Evolutionary conservation across 2,329 filamentous ascomycete genomes (phyloP).

Genomic region (Scedosporium minutisporum): DNA sequence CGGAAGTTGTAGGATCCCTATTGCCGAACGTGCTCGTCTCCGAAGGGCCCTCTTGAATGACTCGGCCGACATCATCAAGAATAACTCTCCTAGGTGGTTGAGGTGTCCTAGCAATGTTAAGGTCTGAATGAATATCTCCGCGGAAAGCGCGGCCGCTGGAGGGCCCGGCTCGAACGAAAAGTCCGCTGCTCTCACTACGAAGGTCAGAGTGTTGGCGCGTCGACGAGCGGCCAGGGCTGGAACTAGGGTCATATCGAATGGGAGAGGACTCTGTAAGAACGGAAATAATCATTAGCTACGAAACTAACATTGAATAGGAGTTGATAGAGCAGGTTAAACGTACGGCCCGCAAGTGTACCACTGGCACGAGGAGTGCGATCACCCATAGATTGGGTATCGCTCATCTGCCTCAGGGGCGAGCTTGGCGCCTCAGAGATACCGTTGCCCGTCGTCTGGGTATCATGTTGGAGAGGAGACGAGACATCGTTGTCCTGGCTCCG

Average conservation of each 20-base stretch:
- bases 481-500: constrained; percentile 24
- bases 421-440: constrained; percentile 34
- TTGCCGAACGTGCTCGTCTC: constrained; percentile 53
- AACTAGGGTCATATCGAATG: constrained; percentile 82
- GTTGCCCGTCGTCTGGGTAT: constrained; percentile 40
- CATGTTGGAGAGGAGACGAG: constrained; percentile 46
- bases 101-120: constrained; percentile 45
- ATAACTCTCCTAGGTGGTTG: constrained; percentile 45
- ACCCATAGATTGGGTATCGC: constrained; percentile 42
- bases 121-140: constrained; percentile 79
- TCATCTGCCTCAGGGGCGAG: constrained; percentile 51
- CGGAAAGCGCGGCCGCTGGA: constrained; percentile 53
- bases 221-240: constrained; percentile 63
- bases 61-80: constrained; percentile 48
- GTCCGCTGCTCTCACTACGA: constrained; percentile 72
- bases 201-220: constrained; percentile 58
- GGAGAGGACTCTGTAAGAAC: constrained; percentile 69
- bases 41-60: constrained; percentile 47
- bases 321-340: not conserved
- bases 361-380: constrained; percentile 61
- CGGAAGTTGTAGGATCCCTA: constrained; percentile 74
- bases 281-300: not conserved
- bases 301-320: not conserved
- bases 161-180: constrained; percentile 53
- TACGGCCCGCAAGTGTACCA: constrained; percentile 36